phyloP scores from a whole-genome alignment of 345 rosid species.

The Arabidopsis suecica region DNA sequence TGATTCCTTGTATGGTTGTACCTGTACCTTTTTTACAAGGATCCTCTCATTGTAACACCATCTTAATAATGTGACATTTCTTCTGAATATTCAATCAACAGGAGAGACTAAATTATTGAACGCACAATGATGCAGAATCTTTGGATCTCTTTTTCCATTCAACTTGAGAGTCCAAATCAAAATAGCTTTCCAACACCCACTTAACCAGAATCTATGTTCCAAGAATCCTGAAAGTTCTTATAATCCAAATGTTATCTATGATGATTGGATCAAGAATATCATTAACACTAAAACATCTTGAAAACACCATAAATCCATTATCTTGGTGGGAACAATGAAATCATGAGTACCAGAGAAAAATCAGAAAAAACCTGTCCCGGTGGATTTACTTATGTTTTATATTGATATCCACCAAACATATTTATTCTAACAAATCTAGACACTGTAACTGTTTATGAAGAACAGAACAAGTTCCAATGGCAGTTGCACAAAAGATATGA shows the following conservation, averaged over 20 bases:
- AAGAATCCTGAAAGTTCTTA: background rate
- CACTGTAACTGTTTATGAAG: background rate
- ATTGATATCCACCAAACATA: background rate
- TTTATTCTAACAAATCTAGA: background rate
- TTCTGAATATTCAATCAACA: background rate
- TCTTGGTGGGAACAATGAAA: too few species aligned
- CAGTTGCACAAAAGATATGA: too few species aligned
- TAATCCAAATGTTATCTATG: background rate
- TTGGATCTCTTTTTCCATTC: background rate
- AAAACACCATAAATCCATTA: too few species aligned
- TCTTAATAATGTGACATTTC: slow-evolving; percentile 7
- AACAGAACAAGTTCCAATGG: background rate
- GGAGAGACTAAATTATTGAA: background rate
- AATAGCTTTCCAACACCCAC: background rate
- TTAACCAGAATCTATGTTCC: background rate
- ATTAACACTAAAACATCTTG: background rate
- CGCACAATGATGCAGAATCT: background rate
- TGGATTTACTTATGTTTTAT: too few species aligned
- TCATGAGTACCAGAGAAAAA: too few species aligned
- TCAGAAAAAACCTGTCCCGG: too few species aligned
- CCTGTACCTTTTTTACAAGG: background rate
- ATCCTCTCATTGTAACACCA: slow-evolving; percentile 31
- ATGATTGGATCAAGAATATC: background rate
- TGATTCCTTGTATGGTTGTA: slow-evolving; percentile 13
- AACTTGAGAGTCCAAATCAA: background rate